These are phyloP conservation scores for Leucosporidium yakuticum DNA, from an alignment of 768 basidiomycete genomes.

Conservation along the genomic window DNA sequence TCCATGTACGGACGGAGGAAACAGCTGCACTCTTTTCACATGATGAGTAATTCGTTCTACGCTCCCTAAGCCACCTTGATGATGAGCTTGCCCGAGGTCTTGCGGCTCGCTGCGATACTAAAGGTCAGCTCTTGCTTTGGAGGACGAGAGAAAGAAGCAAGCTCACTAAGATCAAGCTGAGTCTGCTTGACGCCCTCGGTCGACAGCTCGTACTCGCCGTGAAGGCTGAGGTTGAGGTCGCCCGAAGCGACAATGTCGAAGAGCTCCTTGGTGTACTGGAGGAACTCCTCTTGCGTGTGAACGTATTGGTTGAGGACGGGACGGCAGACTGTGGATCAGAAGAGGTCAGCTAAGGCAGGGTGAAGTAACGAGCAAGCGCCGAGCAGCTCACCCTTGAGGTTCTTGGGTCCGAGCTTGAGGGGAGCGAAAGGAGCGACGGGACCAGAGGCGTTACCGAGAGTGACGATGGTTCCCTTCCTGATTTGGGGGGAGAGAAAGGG, in stretches of 20 bases:
- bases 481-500: constrained; percentile 49
- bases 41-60: neutral
- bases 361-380: neutral
- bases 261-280: constrained; percentile 59
- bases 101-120: constrained; percentile 50
- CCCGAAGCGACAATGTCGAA: constrained; percentile 59
- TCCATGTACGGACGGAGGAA: too few relatives aligned
- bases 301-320: constrained; percentile 65
- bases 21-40: neutral
- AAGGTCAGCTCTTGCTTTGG: neutral
- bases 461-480: constrained; percentile 83
- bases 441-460: constrained; percentile 88
- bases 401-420: constrained; percentile 69
- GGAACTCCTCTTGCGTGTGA: constrained; percentile 63
- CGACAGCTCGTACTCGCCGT: constrained; percentile 72
- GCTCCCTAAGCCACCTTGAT: constrained; percentile 56
- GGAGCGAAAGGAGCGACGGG: constrained; percentile 67
- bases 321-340: constrained; percentile 28
- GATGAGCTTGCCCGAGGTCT: constrained; percentile 78
- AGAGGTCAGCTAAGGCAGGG: neutral
- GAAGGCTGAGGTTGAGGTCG: constrained; percentile 59
- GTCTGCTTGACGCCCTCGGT: constrained; percentile 69
- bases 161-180: constrained; percentile 61
- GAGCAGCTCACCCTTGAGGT: constrained; percentile 54
- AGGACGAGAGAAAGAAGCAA: neutral